Conservation (phyloP, 768 basidiomycete species). For the Cubamyces sp. region DNA sequence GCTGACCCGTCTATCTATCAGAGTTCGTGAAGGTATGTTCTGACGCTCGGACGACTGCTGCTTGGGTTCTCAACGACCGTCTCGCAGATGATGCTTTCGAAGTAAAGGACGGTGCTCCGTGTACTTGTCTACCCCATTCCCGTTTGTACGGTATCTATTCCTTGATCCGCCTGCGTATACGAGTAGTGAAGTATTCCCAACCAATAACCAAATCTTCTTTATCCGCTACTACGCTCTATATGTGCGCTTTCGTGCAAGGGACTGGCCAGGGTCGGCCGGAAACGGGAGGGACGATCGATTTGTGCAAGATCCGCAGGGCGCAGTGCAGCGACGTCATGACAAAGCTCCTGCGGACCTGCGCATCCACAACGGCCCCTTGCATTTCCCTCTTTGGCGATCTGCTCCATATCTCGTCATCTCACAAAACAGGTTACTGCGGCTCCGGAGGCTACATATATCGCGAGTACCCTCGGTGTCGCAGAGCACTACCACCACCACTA, state of each 20-base stretch:
- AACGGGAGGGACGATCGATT: neutral
- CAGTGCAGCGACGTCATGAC: conserved; percentile 22
- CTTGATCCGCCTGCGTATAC: conserved; percentile 17
- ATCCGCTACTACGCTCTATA: neutral
- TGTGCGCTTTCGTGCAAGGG: neutral
- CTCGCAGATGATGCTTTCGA: conserved; percentile 73
- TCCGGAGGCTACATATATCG: conserved; percentile 1
- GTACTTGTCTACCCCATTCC: conserved; percentile 6
- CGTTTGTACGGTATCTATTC: conserved; percentile 26
- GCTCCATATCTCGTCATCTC: conserved; percentile 19
- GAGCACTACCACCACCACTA: neutral
- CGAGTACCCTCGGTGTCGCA: neutral
- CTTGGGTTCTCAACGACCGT: conserved; percentile 1
- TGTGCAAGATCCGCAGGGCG: conserved; percentile 10
- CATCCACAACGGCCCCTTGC: conserved; percentile 11
- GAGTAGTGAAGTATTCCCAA: conserved; percentile 15
- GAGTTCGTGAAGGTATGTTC: conserved; percentile 74
- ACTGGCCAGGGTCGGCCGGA: neutral
- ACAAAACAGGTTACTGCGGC: conserved; percentile 3
- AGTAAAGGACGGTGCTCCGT: conserved; percentile 42
- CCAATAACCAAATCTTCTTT: neutral
- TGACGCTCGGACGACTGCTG: neutral
- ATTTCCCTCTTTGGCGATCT: neutral
- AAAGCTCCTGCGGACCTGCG: conserved; percentile 17
- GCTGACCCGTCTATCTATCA: conserved; percentile 32